phyloP scores from a whole-genome alignment of 2,329 filamentous ascomycete genomes.

The Pseudogymnoascus sp. region DNA sequence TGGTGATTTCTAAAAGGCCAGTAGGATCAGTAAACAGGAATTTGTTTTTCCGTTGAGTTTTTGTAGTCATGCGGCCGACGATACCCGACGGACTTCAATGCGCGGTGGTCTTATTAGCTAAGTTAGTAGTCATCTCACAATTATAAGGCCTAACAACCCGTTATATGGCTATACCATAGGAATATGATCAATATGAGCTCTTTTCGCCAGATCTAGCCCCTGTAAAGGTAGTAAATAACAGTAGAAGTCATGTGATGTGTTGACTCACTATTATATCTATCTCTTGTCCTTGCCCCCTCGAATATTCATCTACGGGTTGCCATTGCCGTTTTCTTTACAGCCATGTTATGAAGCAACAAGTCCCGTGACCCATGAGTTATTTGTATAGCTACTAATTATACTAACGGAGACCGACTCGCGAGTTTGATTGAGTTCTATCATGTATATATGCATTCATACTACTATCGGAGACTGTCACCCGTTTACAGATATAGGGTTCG shows the following conservation, averaged over 20 bases:
- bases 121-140: background rate
- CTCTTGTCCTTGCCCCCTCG: too few relatives aligned
- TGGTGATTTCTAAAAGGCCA: background rate
- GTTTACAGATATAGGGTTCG: too few relatives aligned
- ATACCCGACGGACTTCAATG: constrained; percentile 7
- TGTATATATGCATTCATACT: background rate
- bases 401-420: background rate
- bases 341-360: too few relatives aligned
- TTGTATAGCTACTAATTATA: background rate
- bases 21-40: background rate
- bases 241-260: background rate
- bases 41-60: constrained; percentile 8
- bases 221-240: background rate
- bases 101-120: background rate
- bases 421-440: too few relatives aligned
- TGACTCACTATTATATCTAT: background rate
- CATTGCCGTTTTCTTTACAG: too few relatives aligned
- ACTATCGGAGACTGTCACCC: too few relatives aligned
- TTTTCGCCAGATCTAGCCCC: too few relatives aligned
- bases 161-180: background rate
- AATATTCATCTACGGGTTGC: too few relatives aligned
- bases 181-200: too few relatives aligned
- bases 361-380: background rate
- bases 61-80: background rate
- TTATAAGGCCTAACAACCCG: background rate